These are phyloP conservation scores for Ceratobasidium sp. DNA, from an alignment of 1,284 basidiomycete species.

Conservation along the genomic window DNA sequence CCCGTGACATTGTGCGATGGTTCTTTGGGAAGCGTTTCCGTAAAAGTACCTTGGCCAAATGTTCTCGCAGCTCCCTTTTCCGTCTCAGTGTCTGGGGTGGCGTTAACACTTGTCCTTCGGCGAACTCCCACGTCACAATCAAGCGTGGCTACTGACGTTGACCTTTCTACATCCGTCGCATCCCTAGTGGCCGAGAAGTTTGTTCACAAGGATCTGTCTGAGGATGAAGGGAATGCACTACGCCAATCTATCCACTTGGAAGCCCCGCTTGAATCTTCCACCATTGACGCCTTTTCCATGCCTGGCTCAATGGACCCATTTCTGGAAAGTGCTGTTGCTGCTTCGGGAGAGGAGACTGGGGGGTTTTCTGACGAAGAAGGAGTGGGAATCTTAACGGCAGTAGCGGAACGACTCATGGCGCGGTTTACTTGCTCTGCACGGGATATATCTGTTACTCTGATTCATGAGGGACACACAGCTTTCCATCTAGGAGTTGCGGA, in stretches of 20 bases:
- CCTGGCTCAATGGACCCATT: slow-evolving; percentile 76
- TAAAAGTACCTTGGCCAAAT: slow-evolving; percentile 79
- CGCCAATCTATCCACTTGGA: slow-evolving; percentile 72
- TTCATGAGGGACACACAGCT: slow-evolving; percentile 69
- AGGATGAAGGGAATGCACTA: slow-evolving; percentile 76
- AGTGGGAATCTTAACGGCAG: slow-evolving; percentile 83
- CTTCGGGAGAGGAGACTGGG: slow-evolving; percentile 60
- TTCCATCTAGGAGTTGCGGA: slow-evolving; percentile 68
- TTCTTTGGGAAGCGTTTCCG: slow-evolving; percentile 75
- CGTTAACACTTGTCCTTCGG: slow-evolving; percentile 57
- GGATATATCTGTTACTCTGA: slow-evolving; percentile 72
- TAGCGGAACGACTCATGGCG: slow-evolving; percentile 85
- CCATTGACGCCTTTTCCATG: slow-evolving; percentile 52
- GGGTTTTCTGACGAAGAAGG: slow-evolving; percentile 53
- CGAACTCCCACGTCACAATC: slow-evolving; percentile 25
- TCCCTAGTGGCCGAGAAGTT: slow-evolving; percentile 82
- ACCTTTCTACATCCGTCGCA: slow-evolving; percentile 78
- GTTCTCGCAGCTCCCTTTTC: slow-evolving; percentile 76
- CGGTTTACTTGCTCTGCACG: slow-evolving; percentile 81
- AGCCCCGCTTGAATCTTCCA: slow-evolving; percentile 41
- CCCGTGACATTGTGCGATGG: slow-evolving; percentile 79
- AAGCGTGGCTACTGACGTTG: slow-evolving; percentile 48
- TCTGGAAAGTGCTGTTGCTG: slow-evolving; percentile 54
- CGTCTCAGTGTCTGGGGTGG: slow-evolving; percentile 69
- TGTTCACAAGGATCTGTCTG: slow-evolving; percentile 80